phyloP scores from a whole-genome alignment of 108 stramenopile genomes.

The Chaetoceros muelleri region DNA sequence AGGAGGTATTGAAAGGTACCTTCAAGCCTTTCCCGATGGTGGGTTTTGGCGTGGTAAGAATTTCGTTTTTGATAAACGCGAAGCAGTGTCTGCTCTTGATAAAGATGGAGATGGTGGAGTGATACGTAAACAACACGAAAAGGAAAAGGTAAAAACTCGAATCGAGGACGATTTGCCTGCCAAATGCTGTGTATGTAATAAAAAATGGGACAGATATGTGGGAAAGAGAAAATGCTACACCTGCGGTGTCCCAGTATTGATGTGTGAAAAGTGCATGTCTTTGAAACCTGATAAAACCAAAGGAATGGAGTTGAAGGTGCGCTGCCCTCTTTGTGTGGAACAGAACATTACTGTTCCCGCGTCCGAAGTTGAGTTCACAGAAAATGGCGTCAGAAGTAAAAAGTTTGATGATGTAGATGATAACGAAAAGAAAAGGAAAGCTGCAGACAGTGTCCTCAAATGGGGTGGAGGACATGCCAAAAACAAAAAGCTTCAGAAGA shows the following conservation, averaged over 20 bases:
- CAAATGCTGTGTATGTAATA: conserved; percentile 54
- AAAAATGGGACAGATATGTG: conserved; percentile 84
- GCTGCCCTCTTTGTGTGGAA: conserved; percentile 78
- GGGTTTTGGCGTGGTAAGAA: conserved; percentile 87
- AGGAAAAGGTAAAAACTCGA: conserved; percentile 11
- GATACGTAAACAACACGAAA: conserved; percentile 30
- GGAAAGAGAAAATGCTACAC: conserved; percentile 85
- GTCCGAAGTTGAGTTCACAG: conserved; percentile 69
- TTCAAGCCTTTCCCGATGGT: conserved; percentile 76
- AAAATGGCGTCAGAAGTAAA: conserved; percentile 62
- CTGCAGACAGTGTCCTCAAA: conserved; percentile 77
- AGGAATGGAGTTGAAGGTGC: conserved; percentile 24
- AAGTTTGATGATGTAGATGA: neutral
- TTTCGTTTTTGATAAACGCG: conserved; percentile 87
- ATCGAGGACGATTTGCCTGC: conserved; percentile 18
- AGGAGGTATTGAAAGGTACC: conserved; percentile 85
- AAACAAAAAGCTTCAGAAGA: conserved; percentile 51
- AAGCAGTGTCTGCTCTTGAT: conserved; percentile 67
- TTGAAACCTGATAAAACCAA: conserved; percentile 17
- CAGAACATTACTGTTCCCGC: conserved; percentile 74
- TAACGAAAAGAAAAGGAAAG: conserved; percentile 19
- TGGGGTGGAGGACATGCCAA: conserved; percentile 88
- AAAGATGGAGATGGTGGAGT: conserved; percentile 77
- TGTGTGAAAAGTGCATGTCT: conserved; percentile 77
- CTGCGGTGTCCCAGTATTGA: conserved; percentile 85